Evolutionary conservation across 371 early-diverging fungal species (phyloP), one percentile per base, ranked within the genome.

Genomic region (Basidiobolus meristosporus): DNA sequence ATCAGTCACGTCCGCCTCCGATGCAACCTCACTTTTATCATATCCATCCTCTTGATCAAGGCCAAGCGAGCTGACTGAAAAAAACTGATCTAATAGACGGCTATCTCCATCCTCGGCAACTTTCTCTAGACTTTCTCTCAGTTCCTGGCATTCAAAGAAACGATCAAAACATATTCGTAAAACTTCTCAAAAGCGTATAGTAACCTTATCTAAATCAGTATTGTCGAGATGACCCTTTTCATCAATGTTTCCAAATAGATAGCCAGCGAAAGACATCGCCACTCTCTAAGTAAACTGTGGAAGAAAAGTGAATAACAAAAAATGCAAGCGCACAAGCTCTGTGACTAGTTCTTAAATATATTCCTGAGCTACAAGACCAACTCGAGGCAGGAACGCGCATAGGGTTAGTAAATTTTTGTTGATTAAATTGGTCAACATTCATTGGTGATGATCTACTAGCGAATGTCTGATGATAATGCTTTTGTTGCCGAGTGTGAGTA

Each of bases 201-300:
- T 15, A 31, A 47, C 44, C 40, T 48, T 40, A 48, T 41, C 61
- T 52, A 79, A 68, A 45, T 76, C 74, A 28, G 62, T 69, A 26
- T 75, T 71, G 9, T 86, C 85, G 11, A 87, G 62, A 17, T 69
- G 62, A 28, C 90, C 90, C 42, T 72, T 66, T 41, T 82, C 76
- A 56, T 87, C 86, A 7, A 87, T 77, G 58, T 90, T 90, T 31
- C 90, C 90, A 60, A 86, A 87, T 31, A 87, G 62, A 50, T 73
- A 82, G 18, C 18, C 16, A 7, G 34, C 18, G 18, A 34, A 34
- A 7, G 34, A 34, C 34, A 34, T 30, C 7, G 7, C n/a, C 9
- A 30, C 31, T 7, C 31, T n/a, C n/a, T n/a, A n/a, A n/a, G n/a
- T n/a, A n/a, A n/a, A n/a, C n/a, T n/a, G n/a, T n/a, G n/a, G n/a